Evolutionary conservation across 306 rosid genomes (phyloP), one percentile per base, ranked within the genome.

Genomic region (Citrullus amarus): DNA sequence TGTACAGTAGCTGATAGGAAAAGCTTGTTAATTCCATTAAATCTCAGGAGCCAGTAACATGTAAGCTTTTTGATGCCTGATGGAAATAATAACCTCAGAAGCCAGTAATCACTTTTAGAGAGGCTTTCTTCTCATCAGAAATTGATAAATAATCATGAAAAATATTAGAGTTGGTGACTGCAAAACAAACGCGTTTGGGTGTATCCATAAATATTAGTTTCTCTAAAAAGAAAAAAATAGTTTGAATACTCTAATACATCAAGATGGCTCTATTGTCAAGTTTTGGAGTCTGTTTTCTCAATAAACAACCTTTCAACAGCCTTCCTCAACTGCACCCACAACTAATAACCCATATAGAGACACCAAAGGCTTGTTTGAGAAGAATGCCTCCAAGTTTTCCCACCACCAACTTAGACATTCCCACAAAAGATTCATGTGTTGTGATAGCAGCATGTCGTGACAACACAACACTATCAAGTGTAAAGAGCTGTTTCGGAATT

Each of bases 391-490:
- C 53, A 83, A 76, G 74, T 83, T 83, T 14, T 62, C 83, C 83
- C 20, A 30, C 65, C 10, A 76, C 68, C 32, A 76, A 34, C 20
- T 80, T 82, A 58, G 44, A 10, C 39, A 83, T 34, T 44, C 55
- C 81, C 76, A 12, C 39, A 6, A 59, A 6, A 60, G 76, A 2
- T 69, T 80, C 83, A 1, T n/a, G 12, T 0, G 86, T 76, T 59
- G 1, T 0, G 9, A 13, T 8, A 20, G 81, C 83, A 22, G 0
- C 54, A 30, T 80, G 81, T 6, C 76, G 78, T 1, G 83, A 87
- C 10, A 89, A 34, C 22, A 89, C 90, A 17, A 85, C 90, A 80
- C 82, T 88, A 32, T 88, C 88, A 79, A 90, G 20, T 1, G 4
- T 36, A 76, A 86, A 79, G 4, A 88, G 80, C 57, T 85, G 83